Conservation (phyloP, 192 early-diverging fungal species). For the Coemansia sp. region DNA sequence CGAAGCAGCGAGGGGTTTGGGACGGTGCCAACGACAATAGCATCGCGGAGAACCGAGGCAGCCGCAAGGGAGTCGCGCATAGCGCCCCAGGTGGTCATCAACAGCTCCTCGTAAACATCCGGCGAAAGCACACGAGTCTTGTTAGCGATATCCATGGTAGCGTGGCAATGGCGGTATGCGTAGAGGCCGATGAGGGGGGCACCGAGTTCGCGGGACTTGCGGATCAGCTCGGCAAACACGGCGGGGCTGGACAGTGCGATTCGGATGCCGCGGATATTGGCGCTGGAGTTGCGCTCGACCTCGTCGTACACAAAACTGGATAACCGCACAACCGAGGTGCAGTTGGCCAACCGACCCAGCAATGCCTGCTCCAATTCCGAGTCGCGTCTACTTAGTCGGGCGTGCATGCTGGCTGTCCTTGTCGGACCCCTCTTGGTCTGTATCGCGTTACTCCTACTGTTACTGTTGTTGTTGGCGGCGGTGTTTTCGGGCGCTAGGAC, state of each 20-base stretch:
- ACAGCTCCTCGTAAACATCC: slow-evolving; percentile 33
- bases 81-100: slow-evolving; percentile 25
- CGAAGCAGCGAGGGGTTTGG: slow-evolving; percentile 16
- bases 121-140: slow-evolving; percentile 31
- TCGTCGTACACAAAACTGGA: slow-evolving; percentile 25
- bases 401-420: neutral
- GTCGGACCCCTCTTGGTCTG: neutral
- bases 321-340: slow-evolving; percentile 23
- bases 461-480: too few species aligned
- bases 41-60: slow-evolving; percentile 26
- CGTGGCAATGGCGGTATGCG: slow-evolving; percentile 36
- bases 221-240: slow-evolving; percentile 32
- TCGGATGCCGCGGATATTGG: neutral
- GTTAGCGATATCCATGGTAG: slow-evolving; percentile 19
- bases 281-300: slow-evolving; percentile 5
- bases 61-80: slow-evolving; percentile 32
- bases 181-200: slow-evolving; percentile 28
- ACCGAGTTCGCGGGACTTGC: slow-evolving; percentile 28
- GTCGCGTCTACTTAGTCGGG: slow-evolving; percentile 1
- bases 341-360: slow-evolving; percentile 25
- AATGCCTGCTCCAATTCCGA: slow-evolving; percentile 27
- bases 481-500: neutral
- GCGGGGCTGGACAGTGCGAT: slow-evolving; percentile 25
- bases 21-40: slow-evolving; percentile 24
- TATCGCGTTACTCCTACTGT: neutral